Base-by-base conservation (phyloP, 148 eudicot species). In the Bassia scoparia region DNA sequence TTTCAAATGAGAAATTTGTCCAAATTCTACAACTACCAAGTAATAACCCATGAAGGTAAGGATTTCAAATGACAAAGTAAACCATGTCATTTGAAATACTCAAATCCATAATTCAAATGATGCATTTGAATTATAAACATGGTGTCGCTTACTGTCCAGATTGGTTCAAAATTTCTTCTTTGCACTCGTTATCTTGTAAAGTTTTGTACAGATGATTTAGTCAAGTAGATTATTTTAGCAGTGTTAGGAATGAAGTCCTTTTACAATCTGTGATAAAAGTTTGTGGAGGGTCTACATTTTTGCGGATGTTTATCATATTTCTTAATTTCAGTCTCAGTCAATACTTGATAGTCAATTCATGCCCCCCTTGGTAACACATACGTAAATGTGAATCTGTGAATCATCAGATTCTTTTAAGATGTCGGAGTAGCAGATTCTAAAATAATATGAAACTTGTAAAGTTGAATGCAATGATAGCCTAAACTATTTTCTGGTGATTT, bases 161-260 rank as follows among this genome's bases (percentile, higher is more conserved):
- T 70, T 79, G 29, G 56, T 59, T 70, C 50, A 67, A 41, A 61
- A 15, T 48, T 74, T 46, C 48, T 59, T 76, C 72, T 70, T 37
- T 34, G 49, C 43, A 34, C n/a, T n/a, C n/a, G n/a, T n/a, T 37
- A 67, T 12, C 49, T 30, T 37, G 1, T 23, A 23, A 59, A 31
- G 30, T 52, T 34, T 24, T 21, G n/a, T n/a, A 0, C 46, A 67
- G 67, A 29, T 17, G 14, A 10, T 18, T 15, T 38, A 66, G 63
- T 44, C n/a, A 53, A 53, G 64, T 55, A 33, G 31, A 26, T 65
- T 43, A 31, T 21, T 0, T 16, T 61, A 34, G 11, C 23, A 61
- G 24, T 5, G 24, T 33, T 58, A 3, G 8, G 30, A 60, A 29
- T 58, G 0, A 27, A 27, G 13, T 46, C 55, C 24, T 33, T 27